Evolutionary conservation across 2,329 filamentous ascomycete genomes (phyloP).

Genomic region (Cladosporium phlei): DNA sequence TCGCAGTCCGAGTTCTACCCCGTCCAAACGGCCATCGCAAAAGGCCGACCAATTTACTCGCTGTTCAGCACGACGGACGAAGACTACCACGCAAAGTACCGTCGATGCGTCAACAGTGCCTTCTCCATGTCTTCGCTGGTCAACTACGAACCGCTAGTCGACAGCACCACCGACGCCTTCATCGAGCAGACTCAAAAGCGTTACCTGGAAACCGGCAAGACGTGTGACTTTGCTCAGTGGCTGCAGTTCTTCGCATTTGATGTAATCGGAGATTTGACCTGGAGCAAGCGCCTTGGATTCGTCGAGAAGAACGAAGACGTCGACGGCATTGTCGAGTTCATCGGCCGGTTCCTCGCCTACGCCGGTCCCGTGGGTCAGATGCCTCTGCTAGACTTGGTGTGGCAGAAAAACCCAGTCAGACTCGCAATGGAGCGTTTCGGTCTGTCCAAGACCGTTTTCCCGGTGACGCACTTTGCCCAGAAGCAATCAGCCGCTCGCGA

Average conservation of each 20-base stretch:
- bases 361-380: slow-evolving; percentile 69
- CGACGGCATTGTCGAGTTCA: slow-evolving; percentile 65
- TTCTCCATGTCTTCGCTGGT: slow-evolving; percentile 74
- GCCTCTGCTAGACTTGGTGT: slow-evolving; percentile 62
- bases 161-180: slow-evolving; percentile 68
- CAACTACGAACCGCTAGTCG: slow-evolving; percentile 75
- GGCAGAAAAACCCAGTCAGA: slow-evolving; percentile 71
- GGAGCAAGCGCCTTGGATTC: slow-evolving; percentile 70
- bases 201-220: slow-evolving; percentile 38
- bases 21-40: slow-evolving; percentile 68
- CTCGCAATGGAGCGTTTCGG: slow-evolving; percentile 64
- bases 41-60: slow-evolving; percentile 63
- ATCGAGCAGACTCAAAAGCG: slow-evolving; percentile 47
- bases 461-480: slow-evolving; percentile 67
- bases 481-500: slow-evolving; percentile 63
- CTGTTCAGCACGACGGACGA: slow-evolving; percentile 75
- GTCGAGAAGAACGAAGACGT: slow-evolving; percentile 70
- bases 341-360: slow-evolving; percentile 63
- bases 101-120: slow-evolving; percentile 68
- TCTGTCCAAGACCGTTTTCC: slow-evolving; percentile 63
- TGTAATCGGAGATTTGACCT: slow-evolving; percentile 73
- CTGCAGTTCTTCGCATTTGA: slow-evolving; percentile 79
- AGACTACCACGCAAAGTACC: slow-evolving; percentile 68
- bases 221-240: slow-evolving; percentile 66
- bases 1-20: slow-evolving; percentile 63